Base-by-base conservation (phyloP, 2,329 filamentous ascomycete genomes). In the Akanthomyces muscarius region DNA sequence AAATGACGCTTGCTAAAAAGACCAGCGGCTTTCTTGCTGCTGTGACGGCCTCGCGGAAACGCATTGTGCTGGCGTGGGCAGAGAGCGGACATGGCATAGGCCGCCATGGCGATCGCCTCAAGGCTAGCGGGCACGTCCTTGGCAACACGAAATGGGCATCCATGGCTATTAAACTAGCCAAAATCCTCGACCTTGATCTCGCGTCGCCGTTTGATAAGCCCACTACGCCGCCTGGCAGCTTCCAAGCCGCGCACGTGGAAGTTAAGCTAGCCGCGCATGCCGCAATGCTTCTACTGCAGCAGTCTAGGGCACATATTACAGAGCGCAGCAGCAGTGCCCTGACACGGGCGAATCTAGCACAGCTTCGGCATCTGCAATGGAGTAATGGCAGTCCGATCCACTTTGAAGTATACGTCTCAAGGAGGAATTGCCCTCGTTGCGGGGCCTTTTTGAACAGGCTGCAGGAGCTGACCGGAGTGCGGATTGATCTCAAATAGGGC, bases 231-330 rank as follows among this genome's bases (percentile, higher is more conserved):
- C 53, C 41, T 0, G 51, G 51, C 2, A 64, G 72, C 14, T 75
- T 74, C 48, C 68, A 69, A 1, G 74, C 73, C 0, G 70, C 73
- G 0, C 77, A 80, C 25, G 73, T 76, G 1, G 77, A 80, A 63
- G 74, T 75, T 18, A 79, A 79, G 62, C 71, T 80, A 0, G 74
- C 76, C 0, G 69, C 72, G 0, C 72, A 76, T 23, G 73, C 72
- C 0, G 55, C 77, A 0, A 71, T 70, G 8, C 58, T 70, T 0
- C 64, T 77, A 0, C 67, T 78, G 3, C 28, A 44, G 16, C 36
- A 50, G 28, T 1, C 63, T 61, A 23, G 63, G 70, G 7, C 53
- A 58, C 10, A 23, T 10, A 11, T 7, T 6, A 7, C 33, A 11
- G 33, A 36, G 2, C 2, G 33, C 33, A 36, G 33, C 8, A 68